Conservation (phyloP, 2,329 filamentous ascomycete species). For the Scedosporium dehoogii region DNA sequence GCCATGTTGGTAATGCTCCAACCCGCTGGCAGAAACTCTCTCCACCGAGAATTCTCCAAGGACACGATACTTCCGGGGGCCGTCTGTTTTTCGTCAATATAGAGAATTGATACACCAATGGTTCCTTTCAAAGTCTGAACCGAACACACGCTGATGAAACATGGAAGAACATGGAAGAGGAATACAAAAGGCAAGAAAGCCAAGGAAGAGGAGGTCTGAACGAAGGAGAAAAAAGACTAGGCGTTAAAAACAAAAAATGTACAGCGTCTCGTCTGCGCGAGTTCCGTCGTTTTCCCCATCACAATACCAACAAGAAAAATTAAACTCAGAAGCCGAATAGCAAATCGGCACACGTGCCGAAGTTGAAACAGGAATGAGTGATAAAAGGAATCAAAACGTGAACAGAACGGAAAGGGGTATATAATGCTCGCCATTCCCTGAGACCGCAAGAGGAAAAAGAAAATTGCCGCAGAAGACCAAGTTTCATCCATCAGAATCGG, state of each 20-base stretch:
- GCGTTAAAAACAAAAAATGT: constrained; percentile 11
- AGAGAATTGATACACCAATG: too few species aligned
- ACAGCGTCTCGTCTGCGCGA: too few species aligned
- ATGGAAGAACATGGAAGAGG: constrained; percentile 5
- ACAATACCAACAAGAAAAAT: too few species aligned
- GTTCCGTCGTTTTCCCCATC: too few species aligned
- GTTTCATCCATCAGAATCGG: too few species aligned
- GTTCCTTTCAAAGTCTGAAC: neutral
- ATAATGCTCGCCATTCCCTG: constrained; percentile 7
- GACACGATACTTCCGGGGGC: too few species aligned
- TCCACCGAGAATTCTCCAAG: neutral
- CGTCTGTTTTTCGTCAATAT: too few species aligned
- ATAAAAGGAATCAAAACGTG: neutral
- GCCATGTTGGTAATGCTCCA: neutral
- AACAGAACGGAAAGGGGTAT: neutral
- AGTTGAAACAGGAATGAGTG: neutral
- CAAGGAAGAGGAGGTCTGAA: constrained; percentile 3
- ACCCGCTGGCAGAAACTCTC: neutral
- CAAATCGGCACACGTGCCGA: neutral
- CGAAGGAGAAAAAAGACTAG: constrained; percentile 8
- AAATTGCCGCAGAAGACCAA: constrained; percentile 4
- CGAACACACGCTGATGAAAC: constrained; percentile 9
- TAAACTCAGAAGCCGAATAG: neutral
- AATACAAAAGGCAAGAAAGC: constrained; percentile 5
- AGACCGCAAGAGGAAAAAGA: constrained; percentile 3